These are phyloP conservation scores for Zygosaccharomyces siamensis DNA, from an alignment of 805 yeast species.

Conservation along the genomic window DNA sequence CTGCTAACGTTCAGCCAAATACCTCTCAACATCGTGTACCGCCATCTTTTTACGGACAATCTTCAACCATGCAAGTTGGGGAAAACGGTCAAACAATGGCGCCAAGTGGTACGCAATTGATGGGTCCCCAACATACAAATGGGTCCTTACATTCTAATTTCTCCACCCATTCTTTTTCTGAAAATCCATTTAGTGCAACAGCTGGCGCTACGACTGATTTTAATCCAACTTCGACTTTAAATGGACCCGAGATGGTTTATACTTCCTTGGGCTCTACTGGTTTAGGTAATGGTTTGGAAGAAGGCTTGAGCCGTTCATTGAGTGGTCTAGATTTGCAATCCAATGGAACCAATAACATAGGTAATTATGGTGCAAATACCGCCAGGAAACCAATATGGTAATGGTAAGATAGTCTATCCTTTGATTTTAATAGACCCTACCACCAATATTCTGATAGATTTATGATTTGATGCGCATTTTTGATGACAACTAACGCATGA, in stretches of 20 bases:
- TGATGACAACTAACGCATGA: constrained; percentile 12
- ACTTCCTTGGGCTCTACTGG: constrained; percentile 16
- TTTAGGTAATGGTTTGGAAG: constrained; percentile 24
- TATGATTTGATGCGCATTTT: constrained; percentile 10
- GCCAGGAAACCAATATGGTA: constrained; percentile 15
- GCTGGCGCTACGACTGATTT: constrained; percentile 7
- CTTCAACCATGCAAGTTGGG: constrained; percentile 5
- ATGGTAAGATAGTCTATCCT: neutral
- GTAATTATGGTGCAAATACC: constrained; percentile 8
- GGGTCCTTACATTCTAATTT: constrained; percentile 35
- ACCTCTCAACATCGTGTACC: constrained; percentile 20
- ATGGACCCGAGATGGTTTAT: constrained; percentile 21
- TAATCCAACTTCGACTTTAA: neutral
- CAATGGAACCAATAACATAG: constrained; percentile 8
- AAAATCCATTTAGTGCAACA: constrained; percentile 5
- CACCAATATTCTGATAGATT: constrained; percentile 11
- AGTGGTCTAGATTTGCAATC: constrained; percentile 33
- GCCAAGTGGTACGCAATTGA: constrained; percentile 10
- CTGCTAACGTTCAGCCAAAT: constrained; percentile 18
- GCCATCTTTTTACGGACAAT: constrained; percentile 14
- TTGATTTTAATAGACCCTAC: neutral
- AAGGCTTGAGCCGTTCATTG: constrained; percentile 32
- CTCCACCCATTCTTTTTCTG: constrained; percentile 32
- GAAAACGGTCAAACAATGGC: constrained; percentile 2
- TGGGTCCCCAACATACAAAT: constrained; percentile 32